Evolutionary conservation across 768 basidiomycete genomes (phyloP).

Genomic region (Suillus alpinus): DNA sequence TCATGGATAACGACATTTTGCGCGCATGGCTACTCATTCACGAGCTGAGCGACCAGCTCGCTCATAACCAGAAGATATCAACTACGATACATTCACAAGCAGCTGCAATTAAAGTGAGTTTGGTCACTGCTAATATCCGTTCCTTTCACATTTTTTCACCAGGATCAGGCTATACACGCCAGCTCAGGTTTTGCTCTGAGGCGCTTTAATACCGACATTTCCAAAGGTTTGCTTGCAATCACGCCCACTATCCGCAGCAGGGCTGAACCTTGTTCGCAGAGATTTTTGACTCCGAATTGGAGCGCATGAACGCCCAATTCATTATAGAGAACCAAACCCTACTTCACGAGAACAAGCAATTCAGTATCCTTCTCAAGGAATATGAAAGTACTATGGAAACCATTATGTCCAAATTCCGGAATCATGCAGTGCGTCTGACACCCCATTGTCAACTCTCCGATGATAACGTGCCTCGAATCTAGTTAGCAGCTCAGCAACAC

Average conservation of each 20-base stretch:
- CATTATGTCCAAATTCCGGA: constrained; percentile 95
- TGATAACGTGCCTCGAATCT: constrained; percentile 11
- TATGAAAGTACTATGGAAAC: constrained; percentile 94
- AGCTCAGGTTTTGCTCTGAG: constrained; percentile 76
- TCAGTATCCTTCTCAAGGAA: constrained; percentile 85
- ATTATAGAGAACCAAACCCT: constrained; percentile 93
- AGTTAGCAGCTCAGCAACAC: constrained; percentile 92
- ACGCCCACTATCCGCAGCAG: constrained; percentile 4
- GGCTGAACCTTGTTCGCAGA: constrained; percentile 48
- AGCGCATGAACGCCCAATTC: constrained; percentile 83
- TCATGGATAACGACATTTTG: constrained; percentile 64
- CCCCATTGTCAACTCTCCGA: constrained; percentile 7
- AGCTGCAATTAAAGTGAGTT: constrained; percentile 66
- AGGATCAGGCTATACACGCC: constrained; percentile 75
- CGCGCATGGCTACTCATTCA: constrained; percentile 77
- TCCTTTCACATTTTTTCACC: constrained; percentile 13
- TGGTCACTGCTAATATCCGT: neutral
- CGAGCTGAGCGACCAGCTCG: constrained; percentile 81
- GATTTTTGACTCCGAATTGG: constrained; percentile 87
- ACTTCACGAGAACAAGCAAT: constrained; percentile 93
- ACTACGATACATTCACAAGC: constrained; percentile 66
- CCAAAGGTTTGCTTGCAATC: constrained; percentile 55
- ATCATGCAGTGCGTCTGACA: constrained; percentile 69
- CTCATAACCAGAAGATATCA: constrained; percentile 77
- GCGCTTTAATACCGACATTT: constrained; percentile 84